Evolutionary conservation across 495 filamentous ascomycete species (phyloP).

Genomic region (Hyaloscypha variabilis): DNA sequence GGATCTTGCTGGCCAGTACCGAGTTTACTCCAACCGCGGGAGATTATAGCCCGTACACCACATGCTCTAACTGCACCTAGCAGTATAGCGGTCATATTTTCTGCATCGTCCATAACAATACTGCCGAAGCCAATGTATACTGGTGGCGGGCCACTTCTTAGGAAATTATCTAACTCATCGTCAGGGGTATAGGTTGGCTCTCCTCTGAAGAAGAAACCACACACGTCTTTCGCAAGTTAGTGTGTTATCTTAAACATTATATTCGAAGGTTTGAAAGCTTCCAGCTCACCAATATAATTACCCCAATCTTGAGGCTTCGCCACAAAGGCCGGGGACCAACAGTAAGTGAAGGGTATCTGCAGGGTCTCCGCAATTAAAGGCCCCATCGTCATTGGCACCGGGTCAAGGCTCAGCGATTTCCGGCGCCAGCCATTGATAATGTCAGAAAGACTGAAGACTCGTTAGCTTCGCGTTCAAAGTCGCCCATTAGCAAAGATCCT

Average conservation of each 20-base stretch:
- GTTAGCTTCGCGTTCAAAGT: not conserved
- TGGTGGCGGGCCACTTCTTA: constrained; percentile 55
- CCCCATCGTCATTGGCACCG: constrained; percentile 36
- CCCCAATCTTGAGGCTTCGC: constrained; percentile 66
- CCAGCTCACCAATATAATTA: constrained; percentile 46
- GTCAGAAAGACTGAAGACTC: constrained; percentile 52
- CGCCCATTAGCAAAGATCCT: not conserved
- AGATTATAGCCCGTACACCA: constrained; percentile 61
- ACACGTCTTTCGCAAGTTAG: constrained; percentile 44
- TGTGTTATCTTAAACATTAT: constrained; percentile 28
- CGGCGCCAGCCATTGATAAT: constrained; percentile 61
- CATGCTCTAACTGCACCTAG: constrained; percentile 53
- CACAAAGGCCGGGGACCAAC: constrained; percentile 65
- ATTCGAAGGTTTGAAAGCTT: no score
- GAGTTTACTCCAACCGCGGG: constrained; percentile 65
- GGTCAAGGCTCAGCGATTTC: constrained; percentile 51
- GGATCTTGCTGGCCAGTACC: constrained; percentile 45
- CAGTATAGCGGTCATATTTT: constrained; percentile 53
- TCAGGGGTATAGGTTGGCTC: constrained; percentile 53
- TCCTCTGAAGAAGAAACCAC: constrained; percentile 64
- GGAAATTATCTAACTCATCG: constrained; percentile 52
- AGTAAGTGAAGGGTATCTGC: constrained; percentile 64
- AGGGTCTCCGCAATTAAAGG: constrained; percentile 31
- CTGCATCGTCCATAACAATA: constrained; percentile 64
- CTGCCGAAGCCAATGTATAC: constrained; percentile 71